Evolutionary conservation across 176 grass and related monocot species (phyloP), one percentile per base, ranked within the genome.

Genomic region (Oropetium thomaeum): DNA sequence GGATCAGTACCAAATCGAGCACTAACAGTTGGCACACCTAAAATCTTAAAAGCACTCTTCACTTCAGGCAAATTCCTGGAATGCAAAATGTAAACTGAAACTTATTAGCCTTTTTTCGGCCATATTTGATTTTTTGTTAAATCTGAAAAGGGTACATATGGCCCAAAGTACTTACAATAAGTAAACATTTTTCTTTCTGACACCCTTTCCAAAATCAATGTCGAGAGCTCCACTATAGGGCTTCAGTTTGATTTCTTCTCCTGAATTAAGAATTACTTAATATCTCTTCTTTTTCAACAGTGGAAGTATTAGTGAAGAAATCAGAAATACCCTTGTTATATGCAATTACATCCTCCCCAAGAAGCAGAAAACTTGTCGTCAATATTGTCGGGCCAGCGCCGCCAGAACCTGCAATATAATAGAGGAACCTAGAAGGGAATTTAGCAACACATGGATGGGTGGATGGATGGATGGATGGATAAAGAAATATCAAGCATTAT

Each of bases 31-130:
- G 88, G 91, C 16, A 97, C 88, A 71, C 85, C 89, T 85, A 97
- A 87, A 72, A 93, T 87, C 82, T 88, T 87, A 82, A 88, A 85
- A 35, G 75, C 81, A 81, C 88, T 93, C 75, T 84, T 97, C 60
- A 97, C 95, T 80, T 93, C 91, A 32, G 95, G 95, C 78, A 93
- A 87, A 90, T 97, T 93, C 86, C 91, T 97, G 75, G 62, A 85
- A 85, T 82, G n/a, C 60, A 70, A 55, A 45, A 28, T 4, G 8
- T 31, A 62, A 73, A 80, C 41, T 77, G n/a, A 38, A 35, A 52
- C 58, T 60, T 69, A 42, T 74, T 67, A 80, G 29, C 35, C 25
- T 37, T 28, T n/a, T 25, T 59, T 34, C 58, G 10, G 22, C 4
- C 11, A 55, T 19, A 58, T 10, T 25, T 8, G 9, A 64, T 60